Conservation (phyloP, 768 basidiomycete genomes). For the Suillus weaverae region DNA sequence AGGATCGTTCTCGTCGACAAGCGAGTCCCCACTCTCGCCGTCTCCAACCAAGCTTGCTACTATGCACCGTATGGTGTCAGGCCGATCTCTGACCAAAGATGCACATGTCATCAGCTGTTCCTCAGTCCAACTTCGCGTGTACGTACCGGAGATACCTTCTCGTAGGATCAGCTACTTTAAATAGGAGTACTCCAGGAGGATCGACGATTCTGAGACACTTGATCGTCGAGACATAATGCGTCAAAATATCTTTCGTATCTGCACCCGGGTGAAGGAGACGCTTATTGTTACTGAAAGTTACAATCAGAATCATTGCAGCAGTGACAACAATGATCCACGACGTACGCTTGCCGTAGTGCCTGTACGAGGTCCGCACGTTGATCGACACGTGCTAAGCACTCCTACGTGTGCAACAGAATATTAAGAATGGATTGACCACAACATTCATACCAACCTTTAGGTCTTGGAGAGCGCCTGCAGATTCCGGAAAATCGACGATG, state of each 20-base stretch:
- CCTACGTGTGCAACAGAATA: slow-evolving; percentile 37
- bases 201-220: slow-evolving; percentile 88
- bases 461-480: slow-evolving; percentile 80
- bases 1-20: slow-evolving; percentile 84
- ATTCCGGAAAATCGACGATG: slow-evolving; percentile 92
- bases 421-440: background rate
- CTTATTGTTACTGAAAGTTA: slow-evolving; percentile 63
- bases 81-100: slow-evolving; percentile 58
- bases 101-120: slow-evolving; percentile 4
- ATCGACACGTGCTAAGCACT: slow-evolving; percentile 79
- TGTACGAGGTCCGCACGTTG: slow-evolving; percentile 76
- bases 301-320: slow-evolving; percentile 5
- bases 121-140: background rate
- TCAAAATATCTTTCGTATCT: slow-evolving; percentile 87
- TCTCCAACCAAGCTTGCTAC: slow-evolving; percentile 90
- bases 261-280: slow-evolving; percentile 95
- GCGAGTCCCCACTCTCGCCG: slow-evolving; percentile 74
- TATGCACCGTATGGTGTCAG: slow-evolving; percentile 93
- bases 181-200: slow-evolving; percentile 88
- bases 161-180: slow-evolving; percentile 92
- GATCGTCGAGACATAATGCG: slow-evolving; percentile 91
- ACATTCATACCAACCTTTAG: slow-evolving; percentile 54
- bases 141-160: slow-evolving; percentile 80
- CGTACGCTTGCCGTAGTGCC: slow-evolving; percentile 74
- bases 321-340: background rate